Evolutionary conservation across 345 rosid species (phyloP), one percentile per base, ranked within the genome.

Genomic region (Luvunga scandens): DNA sequence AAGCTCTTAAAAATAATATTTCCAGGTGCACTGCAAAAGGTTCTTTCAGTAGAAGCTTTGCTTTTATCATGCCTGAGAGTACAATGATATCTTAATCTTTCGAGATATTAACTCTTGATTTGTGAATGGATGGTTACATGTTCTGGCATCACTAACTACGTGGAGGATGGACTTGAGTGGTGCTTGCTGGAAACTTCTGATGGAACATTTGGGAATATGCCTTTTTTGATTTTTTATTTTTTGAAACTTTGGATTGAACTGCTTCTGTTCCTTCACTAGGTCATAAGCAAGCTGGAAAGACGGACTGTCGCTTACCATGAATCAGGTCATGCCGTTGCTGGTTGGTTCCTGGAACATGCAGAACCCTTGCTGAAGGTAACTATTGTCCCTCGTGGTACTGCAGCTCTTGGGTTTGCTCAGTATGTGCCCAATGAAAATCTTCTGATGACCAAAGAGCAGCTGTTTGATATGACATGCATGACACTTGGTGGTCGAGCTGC

Each of bases 281-380:
- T 85, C 77, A 85, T 85, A 75, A 89, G 92, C 81, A 82, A 83
- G 82, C 80, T 84, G 66, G 92, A 89, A 77, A 59, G 87, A 66
- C 69, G 79, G 77, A 87, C 92, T 31, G 87, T 87, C 69, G 88
- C 88, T 57, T 87, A 83, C 83, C 91, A 88, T 82, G 91, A 86
- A 82, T 85, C 91, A n/a, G 92, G 92, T 78, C 89, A 89, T 77
- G 90, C 89, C 73, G 87, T 87, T 75, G 82, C 87, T 80, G 87
- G 87, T 67, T 89, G 92, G 89, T 89, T 87, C 76, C 69, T 89
- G 82, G 90, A 86, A 77, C 89, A 89, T 75, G 89, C 92, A 56
- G 90, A 89, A 75, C 88, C 89, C 45, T 83, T 89, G 82, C 84
- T 89, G 24, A 87, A 89, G 72, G 92, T 89, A 61, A 85, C 90